These are phyloP conservation scores for Camellia oleifera DNA, from an alignment of 179 eudicot species.

Conservation along the genomic window DNA sequence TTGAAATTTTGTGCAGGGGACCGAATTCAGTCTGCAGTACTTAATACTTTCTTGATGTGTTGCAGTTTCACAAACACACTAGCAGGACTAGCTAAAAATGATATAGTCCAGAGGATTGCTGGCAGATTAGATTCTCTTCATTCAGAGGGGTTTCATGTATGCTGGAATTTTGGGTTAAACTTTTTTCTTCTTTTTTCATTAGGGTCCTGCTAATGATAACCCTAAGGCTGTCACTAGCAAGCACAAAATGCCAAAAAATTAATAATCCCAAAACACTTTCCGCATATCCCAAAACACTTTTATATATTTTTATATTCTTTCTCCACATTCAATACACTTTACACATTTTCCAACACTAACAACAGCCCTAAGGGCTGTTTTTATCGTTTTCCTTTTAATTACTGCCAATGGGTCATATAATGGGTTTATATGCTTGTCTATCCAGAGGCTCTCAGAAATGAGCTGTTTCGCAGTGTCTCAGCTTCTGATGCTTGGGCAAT, in stretches of 20 bases:
- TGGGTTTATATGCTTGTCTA: slow-evolving; percentile 2
- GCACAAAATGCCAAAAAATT: no score
- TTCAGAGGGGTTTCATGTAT: slow-evolving; percentile 94
- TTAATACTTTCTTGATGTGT: slow-evolving; percentile 10
- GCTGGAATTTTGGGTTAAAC: slow-evolving; percentile 18
- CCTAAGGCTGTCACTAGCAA: no score
- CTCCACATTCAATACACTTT: no score
- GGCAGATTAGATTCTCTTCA: slow-evolving; percentile 93
- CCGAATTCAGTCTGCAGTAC: neutral
- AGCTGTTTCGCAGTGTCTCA: slow-evolving; percentile 88
- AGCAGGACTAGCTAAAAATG: slow-evolving; percentile 70
- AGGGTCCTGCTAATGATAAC: no score
- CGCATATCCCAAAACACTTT: no score
- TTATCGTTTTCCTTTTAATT: no score
- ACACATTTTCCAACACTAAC: no score
- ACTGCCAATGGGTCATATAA: neutral
- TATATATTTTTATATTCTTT: no score
- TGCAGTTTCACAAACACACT: slow-evolving; percentile 83
- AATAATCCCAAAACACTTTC: no score
- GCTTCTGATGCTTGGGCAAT: slow-evolving; percentile 81
- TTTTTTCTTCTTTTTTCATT: neutral
- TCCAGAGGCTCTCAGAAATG: slow-evolving; percentile 91
- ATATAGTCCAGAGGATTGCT: slow-evolving; percentile 75
- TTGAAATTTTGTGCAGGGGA: neutral
- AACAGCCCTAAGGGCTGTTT: no score